These are phyloP conservation scores for Saccharomycopsis schoenii DNA, from an alignment of 805 yeast species.

Conservation along the genomic window DNA sequence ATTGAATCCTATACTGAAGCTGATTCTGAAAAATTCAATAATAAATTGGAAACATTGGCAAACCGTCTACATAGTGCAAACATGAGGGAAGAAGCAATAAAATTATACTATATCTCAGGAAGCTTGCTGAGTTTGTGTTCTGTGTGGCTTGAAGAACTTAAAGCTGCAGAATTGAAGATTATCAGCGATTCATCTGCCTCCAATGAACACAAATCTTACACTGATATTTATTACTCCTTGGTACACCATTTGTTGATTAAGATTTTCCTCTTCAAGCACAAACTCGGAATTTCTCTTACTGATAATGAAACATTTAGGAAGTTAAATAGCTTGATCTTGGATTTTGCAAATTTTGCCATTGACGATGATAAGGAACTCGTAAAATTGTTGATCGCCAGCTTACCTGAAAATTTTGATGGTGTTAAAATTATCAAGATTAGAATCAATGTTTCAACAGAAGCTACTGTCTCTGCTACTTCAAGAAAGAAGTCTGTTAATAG, in stretches of 20 bases:
- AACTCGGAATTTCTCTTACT: conserved; percentile 21
- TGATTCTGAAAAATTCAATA: conserved; percentile 36
- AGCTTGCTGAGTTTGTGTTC: conserved; percentile 68
- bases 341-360: conserved; percentile 30
- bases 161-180: conserved; percentile 30
- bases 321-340: conserved; percentile 49
- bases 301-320: conserved; percentile 23
- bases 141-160: conserved; percentile 77
- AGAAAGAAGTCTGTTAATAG: background rate
- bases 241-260: conserved; percentile 13
- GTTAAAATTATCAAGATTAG: background rate
- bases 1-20: conserved; percentile 47
- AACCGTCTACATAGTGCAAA: conserved; percentile 53
- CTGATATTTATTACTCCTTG: conserved; percentile 20
- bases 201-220: conserved; percentile 17
- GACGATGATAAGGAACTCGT: background rate
- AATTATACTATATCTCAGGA: conserved; percentile 71
- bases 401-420: background rate
- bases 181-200: conserved; percentile 16
- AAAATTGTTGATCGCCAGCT: background rate
- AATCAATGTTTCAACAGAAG: background rate
- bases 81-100: conserved; percentile 63
- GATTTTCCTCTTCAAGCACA: conserved; percentile 15
- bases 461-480: background rate
- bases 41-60: conserved; percentile 59